A percentile compares a stretch with the other conserved stretches of the same genome.
Evolutionary conservation across 2,329 filamentous ascomycete species (phyloP).

Genomic region (Fusarium xylarioides): DNA sequence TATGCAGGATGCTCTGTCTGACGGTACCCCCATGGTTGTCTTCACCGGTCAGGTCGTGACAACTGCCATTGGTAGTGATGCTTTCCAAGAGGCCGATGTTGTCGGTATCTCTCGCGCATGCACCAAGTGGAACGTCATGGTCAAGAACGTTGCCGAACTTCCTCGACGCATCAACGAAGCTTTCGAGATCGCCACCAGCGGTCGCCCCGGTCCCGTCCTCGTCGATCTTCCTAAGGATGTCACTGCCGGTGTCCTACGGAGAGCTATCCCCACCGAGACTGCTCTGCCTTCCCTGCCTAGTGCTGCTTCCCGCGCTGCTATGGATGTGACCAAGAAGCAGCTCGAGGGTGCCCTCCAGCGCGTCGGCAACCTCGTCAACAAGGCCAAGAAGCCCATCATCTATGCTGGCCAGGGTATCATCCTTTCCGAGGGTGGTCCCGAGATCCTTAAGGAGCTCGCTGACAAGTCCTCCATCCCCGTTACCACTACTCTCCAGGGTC

Average conservation of each 20-base stretch:
- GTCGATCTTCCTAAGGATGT: constrained; percentile 98
- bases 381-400: constrained; percentile 92
- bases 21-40: not conserved
- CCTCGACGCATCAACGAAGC: constrained; percentile 96
- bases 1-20: not conserved
- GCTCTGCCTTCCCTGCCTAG: constrained; percentile 83
- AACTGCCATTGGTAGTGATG: not conserved
- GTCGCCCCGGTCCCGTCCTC: constrained; percentile 91
- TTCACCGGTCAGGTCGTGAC: not conserved
- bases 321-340: constrained; percentile 76
- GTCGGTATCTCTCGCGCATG: constrained; percentile 81
- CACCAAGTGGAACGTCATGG: constrained; percentile 99
- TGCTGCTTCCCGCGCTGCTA: constrained; percentile 80
- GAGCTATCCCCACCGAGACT: constrained; percentile 80
- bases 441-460: constrained; percentile 83
- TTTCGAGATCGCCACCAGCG: constrained; percentile 96
- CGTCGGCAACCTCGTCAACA: constrained; percentile 84
- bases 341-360: constrained; percentile 77
- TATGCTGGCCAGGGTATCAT: constrained; percentile 94
- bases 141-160: constrained; percentile 85
- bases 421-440: constrained; percentile 78
- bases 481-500: constrained; percentile 92
- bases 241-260: constrained; percentile 83
- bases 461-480: constrained; percentile 94
- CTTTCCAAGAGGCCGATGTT: constrained; percentile 82